Conservation (phyloP, 768 basidiomycete species). For the Auriscalpium microsporum region DNA sequence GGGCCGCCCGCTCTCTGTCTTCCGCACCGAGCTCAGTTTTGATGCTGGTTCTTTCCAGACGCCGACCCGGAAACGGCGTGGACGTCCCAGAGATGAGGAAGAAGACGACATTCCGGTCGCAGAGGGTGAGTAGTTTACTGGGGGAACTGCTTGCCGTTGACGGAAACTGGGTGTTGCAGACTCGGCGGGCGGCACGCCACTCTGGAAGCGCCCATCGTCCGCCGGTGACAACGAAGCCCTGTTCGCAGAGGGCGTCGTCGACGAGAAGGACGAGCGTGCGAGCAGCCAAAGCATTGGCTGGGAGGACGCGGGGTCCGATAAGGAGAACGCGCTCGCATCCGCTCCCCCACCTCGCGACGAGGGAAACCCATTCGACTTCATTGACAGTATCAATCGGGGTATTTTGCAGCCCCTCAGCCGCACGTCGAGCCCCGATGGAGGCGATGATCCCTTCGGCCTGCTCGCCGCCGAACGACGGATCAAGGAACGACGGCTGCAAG, state of each 20-base stretch:
- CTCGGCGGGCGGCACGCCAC: conserved; percentile 4
- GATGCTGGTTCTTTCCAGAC: conserved; percentile 3
- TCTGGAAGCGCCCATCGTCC: conserved; percentile 2
- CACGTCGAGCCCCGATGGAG: not conserved
- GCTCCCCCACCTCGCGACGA: conserved; percentile 1
- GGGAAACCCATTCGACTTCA: not conserved
- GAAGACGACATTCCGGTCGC: no score
- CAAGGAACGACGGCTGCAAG: conserved; percentile 4
- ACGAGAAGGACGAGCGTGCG: conserved; percentile 7
- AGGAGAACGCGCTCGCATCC: conserved; percentile 10
- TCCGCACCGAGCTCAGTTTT: not conserved
- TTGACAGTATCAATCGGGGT: conserved; percentile 6
- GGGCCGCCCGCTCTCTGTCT: not conserved
- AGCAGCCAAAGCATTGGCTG: conserved; percentile 5
- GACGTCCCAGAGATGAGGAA: no score
- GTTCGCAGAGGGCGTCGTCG: conserved; percentile 9
- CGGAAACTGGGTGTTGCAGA: not conserved
- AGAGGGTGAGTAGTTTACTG: no score
- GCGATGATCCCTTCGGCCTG: conserved; percentile 14
- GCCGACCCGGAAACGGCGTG: conserved; percentile 4
- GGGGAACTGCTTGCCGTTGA: no score
- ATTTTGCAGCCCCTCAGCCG: conserved; percentile 12
- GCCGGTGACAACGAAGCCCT: conserved; percentile 9
- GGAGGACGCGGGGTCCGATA: conserved; percentile 13
- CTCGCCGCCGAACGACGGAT: conserved; percentile 12